phyloP scores from a whole-genome alignment of 257 asterid species.

The Nicotiana tabacum region DNA sequence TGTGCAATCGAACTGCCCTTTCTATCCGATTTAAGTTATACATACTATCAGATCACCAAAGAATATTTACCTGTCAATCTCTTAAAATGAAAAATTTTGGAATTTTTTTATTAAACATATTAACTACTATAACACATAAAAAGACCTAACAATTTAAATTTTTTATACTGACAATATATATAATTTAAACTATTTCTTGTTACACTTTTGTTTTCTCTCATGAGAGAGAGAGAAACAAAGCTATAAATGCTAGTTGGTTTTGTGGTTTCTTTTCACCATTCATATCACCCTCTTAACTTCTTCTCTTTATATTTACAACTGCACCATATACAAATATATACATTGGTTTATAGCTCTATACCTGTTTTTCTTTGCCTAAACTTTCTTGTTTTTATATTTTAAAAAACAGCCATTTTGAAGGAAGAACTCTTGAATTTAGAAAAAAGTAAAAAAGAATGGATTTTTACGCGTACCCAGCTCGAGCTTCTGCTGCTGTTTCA shows the following conservation, averaged over 20 bases:
- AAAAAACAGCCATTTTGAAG: background rate
- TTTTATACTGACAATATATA: too few species aligned
- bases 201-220: background rate
- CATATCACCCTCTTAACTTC: conserved; percentile 1
- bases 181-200: background rate
- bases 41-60: too few species aligned
- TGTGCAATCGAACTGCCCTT: too few species aligned
- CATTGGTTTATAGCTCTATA: background rate
- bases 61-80: too few species aligned
- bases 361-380: background rate
- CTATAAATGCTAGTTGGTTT: conserved; percentile 4
- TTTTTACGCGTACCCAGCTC: conserved; percentile 60
- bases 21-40: too few species aligned
- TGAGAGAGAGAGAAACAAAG: background rate
- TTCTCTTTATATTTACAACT: background rate
- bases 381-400: background rate
- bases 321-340: background rate
- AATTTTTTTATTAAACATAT: too few species aligned
- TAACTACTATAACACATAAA: too few species aligned
- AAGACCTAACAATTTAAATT: too few species aligned
- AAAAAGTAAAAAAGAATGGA: conserved; percentile 36
- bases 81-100: too few species aligned
- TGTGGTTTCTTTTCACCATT: conserved; percentile 9
- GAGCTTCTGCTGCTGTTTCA: conserved; percentile 40
- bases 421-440: background rate